A percentile compares a stretch with the other conserved stretches of the same genome.
Conservation (phyloP, 768 basidiomycete genomes). For the Auricularia cornea region DNA sequence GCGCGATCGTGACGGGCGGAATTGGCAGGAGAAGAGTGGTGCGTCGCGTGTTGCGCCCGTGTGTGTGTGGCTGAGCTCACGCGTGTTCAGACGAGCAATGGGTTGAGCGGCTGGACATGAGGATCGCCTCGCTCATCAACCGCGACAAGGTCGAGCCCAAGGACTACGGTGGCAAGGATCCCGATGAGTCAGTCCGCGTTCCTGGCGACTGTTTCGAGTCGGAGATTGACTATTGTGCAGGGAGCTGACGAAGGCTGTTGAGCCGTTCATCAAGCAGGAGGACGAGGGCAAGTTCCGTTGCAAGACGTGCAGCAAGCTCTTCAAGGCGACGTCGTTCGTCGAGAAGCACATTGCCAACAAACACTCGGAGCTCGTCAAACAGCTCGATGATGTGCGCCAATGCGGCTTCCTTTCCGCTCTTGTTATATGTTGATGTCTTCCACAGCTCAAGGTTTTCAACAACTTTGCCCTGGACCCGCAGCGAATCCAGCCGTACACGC, state of each 20-base stretch:
- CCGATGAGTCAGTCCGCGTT: slow-evolving; percentile 65
- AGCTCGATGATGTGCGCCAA: slow-evolving; percentile 80
- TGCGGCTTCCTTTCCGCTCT: no score
- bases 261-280: slow-evolving; percentile 83
- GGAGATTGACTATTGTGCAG: slow-evolving; percentile 31
- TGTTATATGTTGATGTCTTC: slow-evolving; percentile 1
- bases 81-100: slow-evolving; percentile 77
- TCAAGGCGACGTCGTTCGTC: slow-evolving; percentile 94
- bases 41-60: slow-evolving; percentile 5
- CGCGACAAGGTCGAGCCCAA: slow-evolving; percentile 73
- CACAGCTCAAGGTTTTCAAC: slow-evolving; percentile 82
- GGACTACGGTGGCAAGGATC: slow-evolving; percentile 82
- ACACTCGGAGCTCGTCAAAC: slow-evolving; percentile 77
- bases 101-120: slow-evolving; percentile 83
- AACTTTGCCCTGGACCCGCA: slow-evolving; percentile 96
- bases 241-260: slow-evolving; percentile 71
- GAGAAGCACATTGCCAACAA: slow-evolving; percentile 97
- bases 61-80: no score
- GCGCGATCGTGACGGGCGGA: background rate
- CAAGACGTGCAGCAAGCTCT: slow-evolving; percentile 92
- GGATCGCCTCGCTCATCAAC: slow-evolving; percentile 73
- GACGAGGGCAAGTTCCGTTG: slow-evolving; percentile 97
- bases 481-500: slow-evolving; percentile 76
- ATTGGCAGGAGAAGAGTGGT: background rate
- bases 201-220: slow-evolving; percentile 8